Evolutionary conservation across 768 basidiomycete species (phyloP), one percentile per base, ranked within the genome.

Genomic region (Lactarius vividus): DNA sequence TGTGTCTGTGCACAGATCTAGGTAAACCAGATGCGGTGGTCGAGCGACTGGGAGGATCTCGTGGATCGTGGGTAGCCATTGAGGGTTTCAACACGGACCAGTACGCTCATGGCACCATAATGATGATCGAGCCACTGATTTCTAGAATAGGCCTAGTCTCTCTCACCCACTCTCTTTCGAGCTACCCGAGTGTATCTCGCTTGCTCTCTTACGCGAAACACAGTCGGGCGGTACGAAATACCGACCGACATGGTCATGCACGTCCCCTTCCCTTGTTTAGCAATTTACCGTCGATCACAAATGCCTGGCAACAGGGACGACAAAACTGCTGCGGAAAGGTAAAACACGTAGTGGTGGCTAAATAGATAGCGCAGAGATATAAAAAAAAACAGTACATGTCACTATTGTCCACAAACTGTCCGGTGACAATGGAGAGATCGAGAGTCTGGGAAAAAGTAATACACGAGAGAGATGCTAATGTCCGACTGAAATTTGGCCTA

Each of bases 361-460:
- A 49, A 65, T 60, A 42, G n/a, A 23, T 52, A 57, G 28, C 20
- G 20, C 28, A 65, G 26, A 23, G 26, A 52, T 52, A 52, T 28
- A 28, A 13, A 39, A 39, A 39, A 39, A 15, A 49, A 52, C 13
- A 65, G 42, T 66, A 66, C 65, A 66, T 42, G 46, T 52, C 61
- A 62, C 65, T 40, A 53, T 28, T 62, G 65, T 66, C 65, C 56
- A 40, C n/a, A 23, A 49, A 66, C 13, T 53, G 65, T 66, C 52
- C 65, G 10, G 57, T 62, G 37, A 57, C 18, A 26, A 39, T 26
- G 7, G n/a, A 39, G 31, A 57, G 57, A 49, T 33, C 55, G 18
- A 20, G 54, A 57, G 28, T 35, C 33, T 11, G 37, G 35, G 33
- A 26, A 23, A 26, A 57, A 57, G 33, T 33, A 57, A 57, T 62